These are phyloP conservation scores for Tricholoma sp. DNA, from an alignment of 768 basidiomycete species.

Conservation along the genomic window DNA sequence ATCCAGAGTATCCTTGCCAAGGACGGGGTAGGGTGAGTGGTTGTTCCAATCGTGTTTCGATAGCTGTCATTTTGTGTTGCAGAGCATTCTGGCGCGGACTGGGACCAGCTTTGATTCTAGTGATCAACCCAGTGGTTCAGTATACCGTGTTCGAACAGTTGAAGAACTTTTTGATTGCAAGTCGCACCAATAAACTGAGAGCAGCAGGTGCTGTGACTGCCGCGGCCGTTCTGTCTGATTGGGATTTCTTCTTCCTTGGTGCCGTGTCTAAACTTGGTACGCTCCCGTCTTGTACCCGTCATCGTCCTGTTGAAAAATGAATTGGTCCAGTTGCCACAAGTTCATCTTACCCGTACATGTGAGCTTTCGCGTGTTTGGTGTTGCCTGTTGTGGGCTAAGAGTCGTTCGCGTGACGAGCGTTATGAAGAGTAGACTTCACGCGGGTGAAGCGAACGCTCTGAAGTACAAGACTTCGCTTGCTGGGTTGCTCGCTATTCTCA, in stretches of 20 bases:
- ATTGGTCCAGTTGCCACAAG: conserved; percentile 40
- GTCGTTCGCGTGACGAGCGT: conserved; percentile 34
- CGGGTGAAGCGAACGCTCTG: conserved; percentile 61
- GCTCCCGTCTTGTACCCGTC: conserved; percentile 12
- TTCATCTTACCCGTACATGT: conserved; percentile 47
- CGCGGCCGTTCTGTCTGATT: conserved; percentile 60
- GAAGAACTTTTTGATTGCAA: conserved; percentile 74
- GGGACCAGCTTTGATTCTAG: conserved; percentile 88
- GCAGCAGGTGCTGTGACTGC: conserved; percentile 39
- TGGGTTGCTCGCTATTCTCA: conserved; percentile 73
- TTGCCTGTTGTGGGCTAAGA: neutral
- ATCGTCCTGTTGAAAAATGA: neutral
- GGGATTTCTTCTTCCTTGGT: conserved; percentile 94
- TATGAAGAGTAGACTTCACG: conserved; percentile 77
- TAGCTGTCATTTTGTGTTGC: neutral
- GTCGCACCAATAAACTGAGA: conserved; percentile 50
- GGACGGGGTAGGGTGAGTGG: conserved; percentile 52
- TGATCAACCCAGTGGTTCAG: conserved; percentile 92
- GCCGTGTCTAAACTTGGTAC: conserved; percentile 86
- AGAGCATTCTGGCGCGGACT: conserved; percentile 91
- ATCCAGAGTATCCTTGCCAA: conserved; percentile 64
- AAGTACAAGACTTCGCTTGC: conserved; percentile 73
- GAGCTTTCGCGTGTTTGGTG: conserved; percentile 6
- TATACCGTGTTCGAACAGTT: conserved; percentile 96
- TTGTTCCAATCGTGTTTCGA: neutral